Conservation (phyloP, 1,284 basidiomycete species). For the Amylostereum chailletii region DNA sequence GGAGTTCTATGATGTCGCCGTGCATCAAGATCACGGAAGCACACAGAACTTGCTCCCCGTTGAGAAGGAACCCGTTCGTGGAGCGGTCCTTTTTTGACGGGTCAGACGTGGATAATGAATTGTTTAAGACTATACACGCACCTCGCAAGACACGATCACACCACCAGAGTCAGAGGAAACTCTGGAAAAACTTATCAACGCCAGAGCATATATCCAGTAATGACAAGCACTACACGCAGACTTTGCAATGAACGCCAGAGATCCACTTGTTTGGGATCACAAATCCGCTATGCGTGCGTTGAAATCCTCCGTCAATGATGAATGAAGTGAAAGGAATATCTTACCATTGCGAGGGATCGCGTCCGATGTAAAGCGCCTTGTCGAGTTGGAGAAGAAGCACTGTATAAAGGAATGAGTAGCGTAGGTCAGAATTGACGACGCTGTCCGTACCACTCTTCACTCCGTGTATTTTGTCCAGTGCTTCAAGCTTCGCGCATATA, state of each 20-base stretch:
- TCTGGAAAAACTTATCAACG: slow-evolving; percentile 23
- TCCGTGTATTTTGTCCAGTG: slow-evolving; percentile 36
- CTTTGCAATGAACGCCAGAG: slow-evolving; percentile 65
- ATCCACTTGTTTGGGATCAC: slow-evolving; percentile 43
- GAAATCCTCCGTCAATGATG: too few relatives aligned
- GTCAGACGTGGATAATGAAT: neutral
- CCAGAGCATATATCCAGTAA: neutral
- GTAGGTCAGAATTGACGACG: neutral
- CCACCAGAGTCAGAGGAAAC: slow-evolving; percentile 64
- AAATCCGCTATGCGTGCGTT: slow-evolving; percentile 29
- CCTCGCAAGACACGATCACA: slow-evolving; percentile 69
- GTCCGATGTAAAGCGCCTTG: slow-evolving; percentile 57
- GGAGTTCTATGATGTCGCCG: slow-evolving; percentile 61
- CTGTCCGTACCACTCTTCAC: slow-evolving; percentile 45
- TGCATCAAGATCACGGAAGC: slow-evolving; percentile 64
- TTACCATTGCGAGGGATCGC: slow-evolving; percentile 35
- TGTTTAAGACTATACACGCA: slow-evolving; percentile 17
- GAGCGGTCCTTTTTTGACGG: slow-evolving; percentile 52
- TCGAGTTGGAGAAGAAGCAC: slow-evolving; percentile 42
- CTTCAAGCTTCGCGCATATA: slow-evolving; percentile 66
- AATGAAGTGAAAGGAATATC: neutral
- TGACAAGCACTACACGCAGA: slow-evolving; percentile 53
- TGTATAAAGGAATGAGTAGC: neutral
- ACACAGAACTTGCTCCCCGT: slow-evolving; percentile 58
- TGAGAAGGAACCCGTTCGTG: slow-evolving; percentile 69